Evolutionary conservation across 202 grass and related monocot species (phyloP).

Genomic region (Brachypodium distachyon): DNA sequence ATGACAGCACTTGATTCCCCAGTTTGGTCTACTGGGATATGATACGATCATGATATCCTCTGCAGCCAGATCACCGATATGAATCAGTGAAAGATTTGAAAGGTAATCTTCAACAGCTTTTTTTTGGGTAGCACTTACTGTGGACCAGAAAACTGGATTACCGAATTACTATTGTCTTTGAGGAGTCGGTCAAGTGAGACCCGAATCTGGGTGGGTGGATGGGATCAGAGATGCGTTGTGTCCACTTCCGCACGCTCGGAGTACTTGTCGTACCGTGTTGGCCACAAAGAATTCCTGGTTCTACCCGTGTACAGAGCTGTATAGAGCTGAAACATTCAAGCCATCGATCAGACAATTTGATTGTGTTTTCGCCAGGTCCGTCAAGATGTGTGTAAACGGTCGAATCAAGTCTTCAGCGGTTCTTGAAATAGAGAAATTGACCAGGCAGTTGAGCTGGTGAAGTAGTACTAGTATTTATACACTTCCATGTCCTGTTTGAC

Average conservation of each 20-base stretch:
- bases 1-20: conserved; percentile 19
- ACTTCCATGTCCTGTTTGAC: not conserved
- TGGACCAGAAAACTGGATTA: not conserved
- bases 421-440: not conserved
- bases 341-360: not conserved
- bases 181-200: not conserved
- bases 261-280: not conserved
- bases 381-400: not conserved
- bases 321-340: not conserved
- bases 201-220: not conserved
- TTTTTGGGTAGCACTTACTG: not conserved
- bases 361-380: not conserved
- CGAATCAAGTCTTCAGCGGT: not conserved
- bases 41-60: not conserved
- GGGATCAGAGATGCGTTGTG: not conserved
- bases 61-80: not conserved
- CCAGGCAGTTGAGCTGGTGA: not conserved
- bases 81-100: not conserved
- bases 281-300: not conserved
- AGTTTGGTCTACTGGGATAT: conserved; percentile 8
- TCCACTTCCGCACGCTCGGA: not conserved
- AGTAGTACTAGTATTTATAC: not conserved
- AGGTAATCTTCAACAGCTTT: not conserved
- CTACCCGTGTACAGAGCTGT: not conserved
- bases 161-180: not conserved